Base-by-base conservation (phyloP, 352 stramenopile species). In the Phytophthora ramorum region DNA sequence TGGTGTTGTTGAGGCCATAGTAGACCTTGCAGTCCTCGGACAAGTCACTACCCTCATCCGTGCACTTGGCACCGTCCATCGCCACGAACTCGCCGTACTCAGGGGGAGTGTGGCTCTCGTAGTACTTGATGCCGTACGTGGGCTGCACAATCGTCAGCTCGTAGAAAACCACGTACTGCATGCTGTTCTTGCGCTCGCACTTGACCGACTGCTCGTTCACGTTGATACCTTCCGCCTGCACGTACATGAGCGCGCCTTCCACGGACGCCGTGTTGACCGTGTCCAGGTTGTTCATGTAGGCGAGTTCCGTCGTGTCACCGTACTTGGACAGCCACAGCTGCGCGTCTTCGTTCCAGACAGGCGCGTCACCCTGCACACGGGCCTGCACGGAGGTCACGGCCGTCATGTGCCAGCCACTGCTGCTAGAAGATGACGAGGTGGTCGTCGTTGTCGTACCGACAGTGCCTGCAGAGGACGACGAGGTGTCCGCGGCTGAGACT, bases 141-240 rank as follows among this genome's bases (percentile, higher is more conserved):
- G 78, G 74, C 54, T 89, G 78, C 24, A 77, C 69, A 13, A 87
- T 69, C 14, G 61, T 79, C 7, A 75, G 59, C 67, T 89, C 66
- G 70, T 90, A 93, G 26, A 91, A 88, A 19, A 79, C 76, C 1
- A 92, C 55, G 59, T 86, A 83, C 50, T 84, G 68, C 63, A 91
- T 77, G 46, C 65, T 75, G 68, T 85, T 92, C 63, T 88, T 89
- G 44, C 83, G 84, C 30, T 74, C 53, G 40, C 79, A 88, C 58
- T 83, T 64, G 40, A 73, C 71, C 52, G 63, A 69, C 45, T 76
- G 44, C 37, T 77, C 77, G 17, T 69, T 68, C 6, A 69, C 56
- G 58, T 87, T 89, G 55, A 92, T 89, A 34, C 76, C 73, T 56
- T 92, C 83, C 5, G 83, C 79, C 58, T 85, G 75, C n/a, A 90